Conservation (phyloP, 139 green algal genomes). For the Spirogloea muscicola region DNA sequence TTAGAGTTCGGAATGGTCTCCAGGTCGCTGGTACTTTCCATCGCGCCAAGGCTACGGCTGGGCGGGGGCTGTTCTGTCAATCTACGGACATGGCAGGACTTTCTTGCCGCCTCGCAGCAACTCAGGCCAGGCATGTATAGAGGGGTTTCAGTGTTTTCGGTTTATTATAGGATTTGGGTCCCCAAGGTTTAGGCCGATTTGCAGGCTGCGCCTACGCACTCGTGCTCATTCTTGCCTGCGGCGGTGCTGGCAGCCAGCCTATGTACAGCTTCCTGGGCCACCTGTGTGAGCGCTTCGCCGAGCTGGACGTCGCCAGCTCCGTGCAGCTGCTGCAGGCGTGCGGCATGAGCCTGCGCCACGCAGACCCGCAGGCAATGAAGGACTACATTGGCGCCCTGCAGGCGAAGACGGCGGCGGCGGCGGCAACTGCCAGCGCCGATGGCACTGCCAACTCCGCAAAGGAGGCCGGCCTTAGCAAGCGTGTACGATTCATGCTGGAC, state of each 20-base stretch:
- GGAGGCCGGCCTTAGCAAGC: background rate
- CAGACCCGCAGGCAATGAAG: slow-evolving; percentile 47
- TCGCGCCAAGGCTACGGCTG: background rate
- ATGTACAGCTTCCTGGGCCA: slow-evolving; percentile 11
- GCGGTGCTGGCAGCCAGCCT: slow-evolving; percentile 1
- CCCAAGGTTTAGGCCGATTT: background rate
- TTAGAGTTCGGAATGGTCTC: background rate
- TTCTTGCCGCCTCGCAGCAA: too few relatives aligned
- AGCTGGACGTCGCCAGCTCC: slow-evolving; percentile 42
- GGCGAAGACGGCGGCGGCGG: slow-evolving; percentile 6
- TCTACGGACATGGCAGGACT: too few relatives aligned
- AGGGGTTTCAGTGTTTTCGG: too few relatives aligned
- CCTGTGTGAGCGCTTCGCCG: slow-evolving; percentile 19
- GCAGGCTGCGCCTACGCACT: background rate
- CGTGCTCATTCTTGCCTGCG: background rate
- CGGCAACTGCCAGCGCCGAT: too few relatives aligned
- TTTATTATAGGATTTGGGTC: too few relatives aligned
- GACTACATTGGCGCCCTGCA: slow-evolving; percentile 49
- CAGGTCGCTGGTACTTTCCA: background rate
- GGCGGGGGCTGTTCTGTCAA: background rate
- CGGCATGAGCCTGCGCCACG: slow-evolving; percentile 23
- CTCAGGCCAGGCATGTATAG: too few relatives aligned
- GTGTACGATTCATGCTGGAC: slow-evolving; percentile 47
- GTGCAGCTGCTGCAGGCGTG: slow-evolving; percentile 43
- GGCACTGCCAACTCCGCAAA: too few relatives aligned